Evolutionary conservation across 2,329 filamentous ascomycete genomes (phyloP).

Genomic region (Harringtonia aguacate): DNA sequence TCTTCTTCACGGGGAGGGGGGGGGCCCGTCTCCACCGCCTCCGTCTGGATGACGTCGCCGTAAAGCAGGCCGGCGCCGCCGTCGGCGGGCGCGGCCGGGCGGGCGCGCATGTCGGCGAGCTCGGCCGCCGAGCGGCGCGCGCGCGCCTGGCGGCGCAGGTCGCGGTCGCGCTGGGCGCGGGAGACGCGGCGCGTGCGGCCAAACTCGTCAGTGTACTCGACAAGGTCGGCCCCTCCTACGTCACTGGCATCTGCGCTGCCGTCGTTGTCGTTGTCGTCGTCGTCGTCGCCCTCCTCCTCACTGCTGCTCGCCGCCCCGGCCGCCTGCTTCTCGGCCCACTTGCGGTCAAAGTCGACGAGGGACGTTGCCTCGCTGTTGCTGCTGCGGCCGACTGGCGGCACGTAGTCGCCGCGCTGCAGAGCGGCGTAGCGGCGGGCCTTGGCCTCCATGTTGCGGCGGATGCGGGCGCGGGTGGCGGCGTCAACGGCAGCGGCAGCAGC

Average conservation of each 20-base stretch:
- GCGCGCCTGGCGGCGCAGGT: slow-evolving; percentile 47
- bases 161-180: slow-evolving; percentile 52
- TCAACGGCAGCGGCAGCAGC: slow-evolving; percentile 51
- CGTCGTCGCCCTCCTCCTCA: slow-evolving; percentile 46
- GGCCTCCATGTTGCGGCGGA: slow-evolving; percentile 75
- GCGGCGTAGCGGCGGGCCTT: slow-evolving; percentile 82
- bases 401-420: slow-evolving; percentile 81
- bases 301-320: slow-evolving; percentile 19
- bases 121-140: slow-evolving; percentile 40
- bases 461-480: slow-evolving; percentile 57
- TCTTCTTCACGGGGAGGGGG: slow-evolving; percentile 55
- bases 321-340: slow-evolving; percentile 68
- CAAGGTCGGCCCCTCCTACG: slow-evolving; percentile 44
- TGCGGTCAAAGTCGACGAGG: slow-evolving; percentile 88
- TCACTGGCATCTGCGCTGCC: slow-evolving; percentile 29
- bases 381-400: slow-evolving; percentile 32
- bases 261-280: slow-evolving; percentile 65
- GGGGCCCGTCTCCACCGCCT: slow-evolving; percentile 67
- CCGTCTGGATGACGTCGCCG: slow-evolving; percentile 73
- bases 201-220: slow-evolving; percentile 89
- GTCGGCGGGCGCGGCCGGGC: slow-evolving; percentile 48
- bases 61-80: slow-evolving; percentile 56
- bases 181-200: slow-evolving; percentile 71
- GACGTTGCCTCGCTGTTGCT: slow-evolving; percentile 51
- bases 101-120: slow-evolving; percentile 57